Base-by-base conservation (phyloP, 2,329 filamentous ascomycete species). In the Teratosphaeria zuluensis region DNA sequence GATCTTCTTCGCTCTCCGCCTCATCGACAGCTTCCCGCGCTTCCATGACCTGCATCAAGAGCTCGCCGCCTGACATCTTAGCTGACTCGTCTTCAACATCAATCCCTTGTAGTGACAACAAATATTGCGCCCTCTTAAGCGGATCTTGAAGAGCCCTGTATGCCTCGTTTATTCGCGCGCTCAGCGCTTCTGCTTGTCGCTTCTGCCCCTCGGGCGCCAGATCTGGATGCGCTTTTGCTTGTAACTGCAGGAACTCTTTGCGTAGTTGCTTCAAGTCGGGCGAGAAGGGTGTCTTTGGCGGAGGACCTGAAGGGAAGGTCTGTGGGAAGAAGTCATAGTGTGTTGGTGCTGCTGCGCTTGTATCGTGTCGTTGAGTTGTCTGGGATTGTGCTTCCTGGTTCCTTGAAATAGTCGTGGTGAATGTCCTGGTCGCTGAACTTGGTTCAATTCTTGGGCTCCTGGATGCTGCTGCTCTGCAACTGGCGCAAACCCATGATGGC, bases 301-400 rank as follows among this genome's bases (percentile, higher is more conserved):
- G 94, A 0, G 90, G 88, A 1, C 92, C 92, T 1, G 73, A 57
- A 0, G 91, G 84, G 3, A 96, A 81, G 2, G 91, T 89, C 33
- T 81, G 72, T 1, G 92, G 91, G 79, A 99, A 99, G 75, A 97
- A 84, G 58, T 86, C 84, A 81, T 96, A 97, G 80, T 92, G 84
- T 57, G 86, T 90, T 63, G 42, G 42, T n/a, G 42, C 42, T 3
- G 42, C 42, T 48, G 42, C 9, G 9, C 16, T n/a, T 19, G 42
- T 16, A 16, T 19, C 42, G 9, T 48, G 16, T 48, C n/a, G 9
- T 11, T 21, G 42, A 19, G 16, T n/a, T 19, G 7, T 21, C 1
- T 6, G n/a, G 4, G n/a, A 48, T 19, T 48, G 16, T 7, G n/a
- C n/a, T 48, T 6, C 42, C 42, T 48, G 42, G 21, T n/a, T 19